A percentile compares a stretch with the other conserved stretches of the same genome.
phyloP scores from a whole-genome alignment of 768 basidiomycete genomes.

The Amanita polypyramis region DNA sequence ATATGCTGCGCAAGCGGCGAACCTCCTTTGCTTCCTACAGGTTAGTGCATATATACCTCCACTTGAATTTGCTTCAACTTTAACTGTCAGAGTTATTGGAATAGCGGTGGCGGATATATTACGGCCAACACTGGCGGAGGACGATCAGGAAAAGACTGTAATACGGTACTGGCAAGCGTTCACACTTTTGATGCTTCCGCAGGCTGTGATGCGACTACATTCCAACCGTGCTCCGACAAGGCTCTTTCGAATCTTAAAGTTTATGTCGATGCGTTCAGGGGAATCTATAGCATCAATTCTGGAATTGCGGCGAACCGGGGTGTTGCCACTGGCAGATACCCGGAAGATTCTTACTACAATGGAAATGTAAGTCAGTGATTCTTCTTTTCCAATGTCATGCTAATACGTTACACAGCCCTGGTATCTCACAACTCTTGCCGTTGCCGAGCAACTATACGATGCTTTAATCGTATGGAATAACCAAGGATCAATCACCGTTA shows the following conservation, averaged over 20 bases:
- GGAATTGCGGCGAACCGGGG: constrained; percentile 42
- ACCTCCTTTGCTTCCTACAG: constrained; percentile 70
- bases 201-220: constrained; percentile 62
- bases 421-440: constrained; percentile 66
- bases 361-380: constrained; percentile 47
- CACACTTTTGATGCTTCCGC: constrained; percentile 66
- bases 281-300: constrained; percentile 52
- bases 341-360: constrained; percentile 60
- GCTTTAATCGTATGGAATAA: constrained; percentile 55
- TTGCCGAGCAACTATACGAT: constrained; percentile 69
- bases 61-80: background rate
- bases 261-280: constrained; percentile 61
- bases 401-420: constrained; percentile 38
- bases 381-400: background rate
- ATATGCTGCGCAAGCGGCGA: constrained; percentile 52
- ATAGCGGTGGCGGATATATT: constrained; percentile 39
- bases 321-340: constrained; percentile 67
- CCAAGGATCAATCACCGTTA: constrained; percentile 40
- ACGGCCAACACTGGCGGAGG: constrained; percentile 72
- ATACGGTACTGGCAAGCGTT: constrained; percentile 63
- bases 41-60: constrained; percentile 17
- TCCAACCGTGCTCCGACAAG: constrained; percentile 74
- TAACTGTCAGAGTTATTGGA: constrained; percentile 61
- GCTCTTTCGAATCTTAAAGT: constrained; percentile 58
- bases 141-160: constrained; percentile 67